Base-by-base conservation (phyloP, 805 yeast species). In the Candida caryicola region DNA sequence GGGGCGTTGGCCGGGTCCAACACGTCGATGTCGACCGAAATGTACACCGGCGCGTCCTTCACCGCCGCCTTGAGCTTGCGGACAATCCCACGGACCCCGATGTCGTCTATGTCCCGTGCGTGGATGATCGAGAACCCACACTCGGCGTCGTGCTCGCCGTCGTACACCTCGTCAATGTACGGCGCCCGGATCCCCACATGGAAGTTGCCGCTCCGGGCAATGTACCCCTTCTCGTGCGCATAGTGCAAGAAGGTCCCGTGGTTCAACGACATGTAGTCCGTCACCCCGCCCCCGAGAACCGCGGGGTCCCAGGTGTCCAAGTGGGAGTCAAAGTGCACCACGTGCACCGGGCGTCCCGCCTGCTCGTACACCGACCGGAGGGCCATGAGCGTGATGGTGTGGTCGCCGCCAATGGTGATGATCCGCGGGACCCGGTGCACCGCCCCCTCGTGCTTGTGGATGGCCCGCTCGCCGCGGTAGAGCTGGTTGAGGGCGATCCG, bases 1-100 rank as follows among this genome's bases (percentile, higher is more conserved):
- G 90, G 85, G 2, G 87, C 87, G 35, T 69, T 63, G 4, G 84
- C 78, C 0, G 89, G 89, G 52, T 84, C 93, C 43, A 84, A 66
- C 2, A 81, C 84, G 53, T 81, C 88, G 32, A 78, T 72, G 55
- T 73, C 77, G 23, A 73, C 66, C 0, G 73, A 59, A 4, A 73
- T 54, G 47, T 73, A 73, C 2, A 70, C 76, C 1, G 75, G 75
- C 12, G 53, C 44, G 31, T 49, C 41, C 2, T 71, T 71, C 0
- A 73, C 66, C 2, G 57, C 45, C 4, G 55, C 43, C 34, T 59
- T 66, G 17, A 76, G 55, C 14, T 49, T 50, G 10, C 53, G 46
- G 6, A 69, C 60, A n/a, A 74, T 64, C 1, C 66, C 69, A 5
- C 52, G 38, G 5, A 54, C 48, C 0, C 77, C 76, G 7, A 64